A percentile compares a stretch with the other conserved stretches of the same genome.
Conservation (phyloP, 1,284 basidiomycete species). For the Ustilago vetiveriae region DNA sequence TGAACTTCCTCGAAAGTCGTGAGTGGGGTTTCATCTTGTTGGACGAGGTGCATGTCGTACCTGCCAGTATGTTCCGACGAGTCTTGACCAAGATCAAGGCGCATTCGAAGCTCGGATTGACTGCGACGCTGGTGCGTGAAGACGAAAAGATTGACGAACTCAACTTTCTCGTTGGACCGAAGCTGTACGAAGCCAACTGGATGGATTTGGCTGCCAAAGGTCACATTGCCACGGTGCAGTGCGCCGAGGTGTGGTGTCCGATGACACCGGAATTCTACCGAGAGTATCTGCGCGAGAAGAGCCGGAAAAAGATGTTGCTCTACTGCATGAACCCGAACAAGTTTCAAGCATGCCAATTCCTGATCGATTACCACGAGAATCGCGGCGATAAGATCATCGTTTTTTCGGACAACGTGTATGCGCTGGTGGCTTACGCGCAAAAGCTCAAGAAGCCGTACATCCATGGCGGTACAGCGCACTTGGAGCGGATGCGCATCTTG, state of each 20-base stretch:
- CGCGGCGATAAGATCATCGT: slow-evolving; percentile 99
- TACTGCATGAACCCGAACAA: slow-evolving; percentile 99
- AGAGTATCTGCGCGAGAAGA: slow-evolving; percentile 92
- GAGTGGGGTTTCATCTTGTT: slow-evolving; percentile 67
- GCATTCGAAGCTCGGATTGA: slow-evolving; percentile 65
- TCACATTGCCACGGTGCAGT: slow-evolving; percentile 97
- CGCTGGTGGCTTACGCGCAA: slow-evolving; percentile 95
- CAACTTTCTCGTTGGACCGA: slow-evolving; percentile 99
- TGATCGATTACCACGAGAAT: slow-evolving; percentile 97
- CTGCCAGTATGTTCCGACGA: slow-evolving; percentile 67
- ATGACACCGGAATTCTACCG: slow-evolving; percentile 99
- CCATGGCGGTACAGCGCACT: slow-evolving; percentile 93
- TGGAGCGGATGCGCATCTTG: slow-evolving; percentile 93
- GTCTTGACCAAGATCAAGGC: slow-evolving; percentile 67
- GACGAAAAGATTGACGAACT: slow-evolving; percentile 99
- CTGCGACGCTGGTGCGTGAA: slow-evolving; percentile 90
- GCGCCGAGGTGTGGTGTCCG: slow-evolving; percentile 98
- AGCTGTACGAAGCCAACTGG: slow-evolving; percentile 99
- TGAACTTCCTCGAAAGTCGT: slow-evolving; percentile 66
- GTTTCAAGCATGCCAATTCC: slow-evolving; percentile 98
- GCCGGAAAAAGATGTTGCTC: slow-evolving; percentile 91
- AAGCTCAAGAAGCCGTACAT: slow-evolving; percentile 94
- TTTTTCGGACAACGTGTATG: slow-evolving; percentile 98
- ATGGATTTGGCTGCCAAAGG: slow-evolving; percentile 99
- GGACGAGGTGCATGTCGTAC: slow-evolving; percentile 67